A percentile compares a stretch with the other conserved stretches of the same genome.
Conservation (phyloP, 768 basidiomycete species). For the Boletus huronensis region DNA sequence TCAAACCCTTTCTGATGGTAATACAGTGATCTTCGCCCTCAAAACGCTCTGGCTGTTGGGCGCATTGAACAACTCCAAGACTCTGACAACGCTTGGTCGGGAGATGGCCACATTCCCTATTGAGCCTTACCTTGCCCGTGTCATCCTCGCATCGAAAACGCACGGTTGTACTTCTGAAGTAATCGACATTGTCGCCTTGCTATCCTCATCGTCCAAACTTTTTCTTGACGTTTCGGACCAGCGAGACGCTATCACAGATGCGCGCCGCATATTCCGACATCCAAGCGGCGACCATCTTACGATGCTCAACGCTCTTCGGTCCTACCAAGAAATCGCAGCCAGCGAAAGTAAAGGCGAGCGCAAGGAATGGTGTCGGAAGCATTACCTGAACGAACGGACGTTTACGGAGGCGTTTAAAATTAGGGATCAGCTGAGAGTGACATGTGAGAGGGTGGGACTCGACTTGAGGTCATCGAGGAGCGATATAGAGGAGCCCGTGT, state of each 20-base stretch:
- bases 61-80: constrained; percentile 65
- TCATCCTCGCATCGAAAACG: constrained; percentile 73
- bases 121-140: constrained; percentile 79
- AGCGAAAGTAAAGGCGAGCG: constrained; percentile 45
- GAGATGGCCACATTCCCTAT: constrained; percentile 90
- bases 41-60: constrained; percentile 75
- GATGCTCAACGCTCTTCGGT: constrained; percentile 76
- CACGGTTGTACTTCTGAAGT: constrained; percentile 74
- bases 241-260: constrained; percentile 67
- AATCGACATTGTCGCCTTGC: constrained; percentile 78
- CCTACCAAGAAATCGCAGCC: constrained; percentile 68
- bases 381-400: constrained; percentile 80
- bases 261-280: constrained; percentile 76
- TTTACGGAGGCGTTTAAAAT: constrained; percentile 77
- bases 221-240: constrained; percentile 76
- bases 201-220: constrained; percentile 77
- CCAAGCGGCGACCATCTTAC: constrained; percentile 89
- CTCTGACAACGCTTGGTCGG: constrained; percentile 70
- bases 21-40: constrained; percentile 56
- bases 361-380: constrained; percentile 78
- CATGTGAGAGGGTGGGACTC: constrained; percentile 58
- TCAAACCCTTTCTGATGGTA: not conserved
- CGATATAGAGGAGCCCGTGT: constrained; percentile 63
- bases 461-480: constrained; percentile 58
- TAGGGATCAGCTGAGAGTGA: constrained; percentile 67